Evolutionary conservation across 2,329 filamentous ascomycete genomes (phyloP), one percentile per base, ranked within the genome.

Genomic region (Colletotrichum musae): DNA sequence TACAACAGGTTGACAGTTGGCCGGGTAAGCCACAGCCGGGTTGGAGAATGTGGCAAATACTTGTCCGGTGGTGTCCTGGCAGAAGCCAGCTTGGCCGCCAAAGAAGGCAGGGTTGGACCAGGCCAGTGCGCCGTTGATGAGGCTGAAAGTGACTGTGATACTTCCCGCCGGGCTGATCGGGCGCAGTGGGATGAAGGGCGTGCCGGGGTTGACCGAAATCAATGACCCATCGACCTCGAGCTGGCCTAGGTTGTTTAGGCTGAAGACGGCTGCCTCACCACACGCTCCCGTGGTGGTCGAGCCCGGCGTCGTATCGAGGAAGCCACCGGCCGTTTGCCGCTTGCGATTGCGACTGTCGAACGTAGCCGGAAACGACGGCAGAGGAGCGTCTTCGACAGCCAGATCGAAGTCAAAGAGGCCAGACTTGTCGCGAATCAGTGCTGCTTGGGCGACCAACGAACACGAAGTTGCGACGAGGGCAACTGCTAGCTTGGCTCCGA

Each of bases 71-170:
- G 51, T 18, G n/a, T 69, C 69, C n/a, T 66, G 56, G 18, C 69
- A 71, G 51, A 71, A 66, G 13, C 69, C 66, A 12, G 69, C 69
- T 21, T 57, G 41, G 48, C 61, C 65, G 39, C 57, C 57, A 26
- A 70, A 71, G 52, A 71, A 70, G 24, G 16, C 18, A 16, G 28
- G 13, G 36, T 66, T 70, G 10, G 57, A 10, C 69, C 66, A 70
- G 5, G 47, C n/a, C 15, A 71, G 60, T 9, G 28, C 59, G 7
- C 61, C 69, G 43, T 64, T 65, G 32, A 36, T 51, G 41, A 71
- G 50, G 21, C 36, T 36, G 52, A 71, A 71, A 6, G 58, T 50
- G 21, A 52, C 47, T 5, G 51, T 58, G 56, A 71, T 54, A 60
- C 28, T 48, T 13, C 60, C 69, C n/a, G 12, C 47, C 13, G 54